A percentile compares a stretch with the other conserved stretches of the same genome.
Conservation (phyloP, 768 basidiomycete species). For the Filobasidium wieringae region DNA sequence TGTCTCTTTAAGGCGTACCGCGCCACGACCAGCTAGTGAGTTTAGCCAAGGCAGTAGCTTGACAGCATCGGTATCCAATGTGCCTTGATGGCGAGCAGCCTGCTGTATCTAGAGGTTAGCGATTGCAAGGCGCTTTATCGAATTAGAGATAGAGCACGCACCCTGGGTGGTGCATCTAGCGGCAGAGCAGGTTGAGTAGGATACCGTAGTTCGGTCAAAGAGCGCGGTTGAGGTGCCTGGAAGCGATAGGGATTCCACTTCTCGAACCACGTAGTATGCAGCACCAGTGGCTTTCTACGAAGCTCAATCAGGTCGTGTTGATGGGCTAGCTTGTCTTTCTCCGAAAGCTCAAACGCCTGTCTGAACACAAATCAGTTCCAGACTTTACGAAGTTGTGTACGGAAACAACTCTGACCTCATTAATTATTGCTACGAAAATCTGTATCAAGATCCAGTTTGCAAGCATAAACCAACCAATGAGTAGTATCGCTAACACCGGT, state of each 20-base stretch:
- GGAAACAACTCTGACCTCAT: slow-evolving; percentile 45
- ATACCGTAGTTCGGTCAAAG: background rate
- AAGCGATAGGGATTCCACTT: slow-evolving; percentile 79
- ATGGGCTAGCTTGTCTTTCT: slow-evolving; percentile 71
- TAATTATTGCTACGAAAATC: slow-evolving; percentile 95
- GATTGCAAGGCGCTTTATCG: no score
- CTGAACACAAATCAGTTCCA: background rate
- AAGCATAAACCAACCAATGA: slow-evolving; percentile 77
- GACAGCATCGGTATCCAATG: no score
- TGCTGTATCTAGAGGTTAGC: no score
- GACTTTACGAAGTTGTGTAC: background rate
- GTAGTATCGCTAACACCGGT: slow-evolving; percentile 57
- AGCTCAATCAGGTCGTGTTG: slow-evolving; percentile 59
- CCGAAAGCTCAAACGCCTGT: slow-evolving; percentile 76
- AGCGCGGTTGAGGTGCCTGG: slow-evolving; percentile 53
- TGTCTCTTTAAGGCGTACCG: no score
- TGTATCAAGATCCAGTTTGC: slow-evolving; percentile 69
- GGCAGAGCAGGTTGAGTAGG: no score
- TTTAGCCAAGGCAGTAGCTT: no score
- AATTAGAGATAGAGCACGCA: no score
- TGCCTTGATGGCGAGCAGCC: no score
- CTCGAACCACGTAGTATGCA: slow-evolving; percentile 54
- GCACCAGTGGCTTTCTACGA: slow-evolving; percentile 40
- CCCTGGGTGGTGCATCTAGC: no score
- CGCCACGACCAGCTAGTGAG: no score